These are phyloP conservation scores for Ambrosia hybrid DNA, from an alignment of 140 eudicot species.

Conservation along the genomic window DNA sequence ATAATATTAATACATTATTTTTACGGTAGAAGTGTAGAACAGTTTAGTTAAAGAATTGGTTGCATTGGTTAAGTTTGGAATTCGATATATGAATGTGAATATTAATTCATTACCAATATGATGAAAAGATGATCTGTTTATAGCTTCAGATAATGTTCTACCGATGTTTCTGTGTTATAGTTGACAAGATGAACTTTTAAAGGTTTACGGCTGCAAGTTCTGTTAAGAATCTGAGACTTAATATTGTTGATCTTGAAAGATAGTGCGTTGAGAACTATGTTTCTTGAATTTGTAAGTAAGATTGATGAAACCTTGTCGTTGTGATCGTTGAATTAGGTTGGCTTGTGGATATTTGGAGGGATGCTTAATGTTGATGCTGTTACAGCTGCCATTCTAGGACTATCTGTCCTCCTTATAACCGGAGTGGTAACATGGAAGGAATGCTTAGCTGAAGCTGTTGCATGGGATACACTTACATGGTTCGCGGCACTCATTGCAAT, in stretches of 20 bases:
- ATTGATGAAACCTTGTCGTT: slow-evolving; percentile 6
- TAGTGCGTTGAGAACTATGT: not conserved
- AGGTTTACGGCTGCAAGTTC: not conserved
- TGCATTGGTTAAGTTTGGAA: no score
- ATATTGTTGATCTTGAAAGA: not conserved
- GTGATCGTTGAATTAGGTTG: slow-evolving; percentile 57
- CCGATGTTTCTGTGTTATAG: no score
- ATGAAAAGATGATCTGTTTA: not conserved
- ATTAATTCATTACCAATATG: not conserved
- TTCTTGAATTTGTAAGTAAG: not conserved
- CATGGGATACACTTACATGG: slow-evolving; percentile 99
- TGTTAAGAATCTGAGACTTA: not conserved
- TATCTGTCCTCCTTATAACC: slow-evolving; percentile 80
- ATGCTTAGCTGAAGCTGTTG: slow-evolving; percentile 90
- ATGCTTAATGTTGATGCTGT: slow-evolving; percentile 82
- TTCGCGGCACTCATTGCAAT: slow-evolving; percentile 99
- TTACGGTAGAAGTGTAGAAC: not conserved
- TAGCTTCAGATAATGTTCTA: not conserved
- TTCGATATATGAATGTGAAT: no score
- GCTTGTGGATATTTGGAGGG: slow-evolving; percentile 94
- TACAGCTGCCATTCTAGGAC: slow-evolving; percentile 98
- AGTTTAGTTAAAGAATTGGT: not conserved
- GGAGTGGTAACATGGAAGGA: slow-evolving; percentile 99
- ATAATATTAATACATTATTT: not conserved
- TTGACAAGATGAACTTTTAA: not conserved